A percentile compares a stretch with the other conserved stretches of the same genome.
phyloP scores from a whole-genome alignment of 768 basidiomycete genomes.

The Amyloporia xantha region DNA sequence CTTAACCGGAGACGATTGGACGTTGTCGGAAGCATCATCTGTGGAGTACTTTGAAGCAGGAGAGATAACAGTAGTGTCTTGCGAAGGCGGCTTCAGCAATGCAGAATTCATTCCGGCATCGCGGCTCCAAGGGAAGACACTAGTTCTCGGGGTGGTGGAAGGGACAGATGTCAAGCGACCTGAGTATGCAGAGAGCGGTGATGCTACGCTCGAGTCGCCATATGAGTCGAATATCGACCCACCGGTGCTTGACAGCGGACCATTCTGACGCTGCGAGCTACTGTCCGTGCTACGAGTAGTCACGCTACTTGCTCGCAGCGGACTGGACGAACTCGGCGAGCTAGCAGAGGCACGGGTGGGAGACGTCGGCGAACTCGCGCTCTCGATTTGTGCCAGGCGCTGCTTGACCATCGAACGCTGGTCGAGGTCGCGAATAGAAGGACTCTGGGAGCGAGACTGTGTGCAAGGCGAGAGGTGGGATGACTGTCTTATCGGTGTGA shows the following conservation, averaged over 20 bases:
- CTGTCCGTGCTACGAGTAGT: slow-evolving; percentile 2
- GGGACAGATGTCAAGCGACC: slow-evolving; percentile 8
- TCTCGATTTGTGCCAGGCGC: slow-evolving; percentile 56
- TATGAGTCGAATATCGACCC: slow-evolving; percentile 9
- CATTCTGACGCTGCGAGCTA: slow-evolving; percentile 3
- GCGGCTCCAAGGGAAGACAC: background rate
- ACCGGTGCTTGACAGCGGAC: slow-evolving; percentile 1
- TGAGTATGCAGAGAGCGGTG: slow-evolving; percentile 9
- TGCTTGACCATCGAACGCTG: slow-evolving; percentile 59
- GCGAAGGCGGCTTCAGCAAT: background rate
- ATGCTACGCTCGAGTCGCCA: background rate
- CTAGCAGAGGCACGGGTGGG: slow-evolving; percentile 6
- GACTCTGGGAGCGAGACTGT: slow-evolving; percentile 35
- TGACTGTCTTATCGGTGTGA: slow-evolving; percentile 13
- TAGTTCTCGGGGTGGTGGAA: background rate
- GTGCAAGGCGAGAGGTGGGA: slow-evolving; percentile 17
- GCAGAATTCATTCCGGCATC: background rate
- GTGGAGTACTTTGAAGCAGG: slow-evolving; percentile 12
- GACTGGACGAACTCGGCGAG: slow-evolving; percentile 16
- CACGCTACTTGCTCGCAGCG: slow-evolving; percentile 3
- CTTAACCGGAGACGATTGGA: background rate
- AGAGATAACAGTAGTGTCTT: background rate
- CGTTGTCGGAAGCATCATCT: background rate
- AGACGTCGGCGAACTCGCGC: slow-evolving; percentile 15
- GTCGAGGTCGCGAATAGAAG: slow-evolving; percentile 57